Evolutionary conservation across 2,329 filamentous ascomycete genomes (phyloP), one percentile per base, ranked within the genome.

Genomic region (Cladosporium sp.): DNA sequence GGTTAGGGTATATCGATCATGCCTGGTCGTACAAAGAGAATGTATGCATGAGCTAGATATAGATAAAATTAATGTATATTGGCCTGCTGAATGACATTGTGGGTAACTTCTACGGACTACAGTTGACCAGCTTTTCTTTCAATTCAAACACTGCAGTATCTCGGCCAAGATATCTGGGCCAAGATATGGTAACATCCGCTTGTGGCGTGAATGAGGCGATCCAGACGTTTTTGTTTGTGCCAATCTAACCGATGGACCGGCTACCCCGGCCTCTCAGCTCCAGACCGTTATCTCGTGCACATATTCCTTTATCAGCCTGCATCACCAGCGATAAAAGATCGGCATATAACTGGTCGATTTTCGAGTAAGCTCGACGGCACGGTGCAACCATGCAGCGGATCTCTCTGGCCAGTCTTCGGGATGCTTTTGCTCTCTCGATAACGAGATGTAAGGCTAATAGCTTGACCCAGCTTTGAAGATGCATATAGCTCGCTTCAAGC

Each of bases 301-400:
- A 40, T 40, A 21, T 33, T 46, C n/a, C n/a, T 60, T 37, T 60
- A 46, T 60, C 57, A 31, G 26, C 57, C 57, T 31, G 40, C 57
- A 21, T 57, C 33, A 26, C 33, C 55, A 49, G 29, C 37, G 57
- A 60, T 60, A 46, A 60, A 21, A 49, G 18, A 33, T 14, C 44
- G 57, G 18, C 57, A 16, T 28, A 18, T 60, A 26, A 60, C 37
- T 60, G 57, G 57, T 33, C 57, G 26, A 35, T 31, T 18, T n/a
- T 29, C 28, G 18, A 21, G 31, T 55, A 55, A 55, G 52, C 52
- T 55, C 52, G 28, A 46, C 40, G 40, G 40, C 40, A 46, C 40
- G 40, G 40, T 12, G 40, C 40, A 46, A 5, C 40, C 40, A 21
- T 46, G n/a, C 40, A 46, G 40, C 40, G 40, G 40, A 46, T 46